Base-by-base conservation (phyloP, 1,284 basidiomycete genomes). In the Phellopilus nigrolimitatus region DNA sequence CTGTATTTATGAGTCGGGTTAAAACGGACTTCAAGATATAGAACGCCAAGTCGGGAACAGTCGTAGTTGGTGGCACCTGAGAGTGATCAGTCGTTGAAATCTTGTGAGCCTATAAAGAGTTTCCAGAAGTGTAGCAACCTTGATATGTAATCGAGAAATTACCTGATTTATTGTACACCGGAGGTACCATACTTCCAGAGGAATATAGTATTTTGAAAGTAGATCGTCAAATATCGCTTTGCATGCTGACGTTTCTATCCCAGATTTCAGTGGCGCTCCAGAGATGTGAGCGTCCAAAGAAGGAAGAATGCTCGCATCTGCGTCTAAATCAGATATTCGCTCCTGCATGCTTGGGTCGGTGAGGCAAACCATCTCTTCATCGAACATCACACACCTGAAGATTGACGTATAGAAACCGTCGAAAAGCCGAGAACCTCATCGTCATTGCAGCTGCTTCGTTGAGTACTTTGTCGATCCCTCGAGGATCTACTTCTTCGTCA, bases 101-200 rank as follows among this genome's bases (percentile, higher is more conserved):
- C 25, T 78, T 76, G 60, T 86, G 85, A n/a, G 87, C 87, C 86
- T 87, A 57, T 25, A 28, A 34, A 44, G 37, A 44, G 55, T 53
- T 41, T 31, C 30, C 21, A 30, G 21, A 37, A 38, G 40, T 34
- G 39, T n/a, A 15, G n/a, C 37, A 25, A 33, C 22, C n/a, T 39
- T 15, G 38, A 49, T 13, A 30, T 47, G 46, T 34, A 38, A 40
- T 27, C 2, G 34, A 30, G 37, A 37, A 50, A 64, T 19, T 56
- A 87, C 93, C 75, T 95, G 95, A 62, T 95, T 90, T 42, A 97
- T 82, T 51, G 83, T 86, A 9, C 79, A 84, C n/a, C 90, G 82
- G 13, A 88, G 78, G 66, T 95, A 97, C 94, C 94, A 98, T 3
- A 84, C 70, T 66, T 99, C 95, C 53, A 99, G 73, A 1, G 95